Percentiles rank a stretch among this genome's conserved stretches.
These are phyloP conservation scores for Sporothrix humicola DNA, from an alignment of 2,329 filamentous ascomycete genomes.

Conservation along the genomic window DNA sequence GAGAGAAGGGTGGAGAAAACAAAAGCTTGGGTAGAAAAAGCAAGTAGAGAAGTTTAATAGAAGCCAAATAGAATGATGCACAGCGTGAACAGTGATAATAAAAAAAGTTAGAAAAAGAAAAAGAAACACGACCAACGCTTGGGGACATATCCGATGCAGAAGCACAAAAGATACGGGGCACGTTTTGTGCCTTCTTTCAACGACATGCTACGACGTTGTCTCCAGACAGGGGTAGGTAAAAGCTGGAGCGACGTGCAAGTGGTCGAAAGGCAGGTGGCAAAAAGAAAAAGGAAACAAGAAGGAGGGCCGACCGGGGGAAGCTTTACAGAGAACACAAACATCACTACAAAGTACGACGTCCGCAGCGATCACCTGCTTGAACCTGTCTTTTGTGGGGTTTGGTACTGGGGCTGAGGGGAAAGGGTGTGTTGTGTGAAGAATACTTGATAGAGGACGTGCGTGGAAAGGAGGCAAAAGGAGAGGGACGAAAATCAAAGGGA, in stretches of 20 bases:
- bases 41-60: neutral
- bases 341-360: neutral
- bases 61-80: neutral
- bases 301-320: neutral
- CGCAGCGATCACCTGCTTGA: conserved; percentile 9
- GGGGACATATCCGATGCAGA: conserved; percentile 19
- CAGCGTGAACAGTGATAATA: no score
- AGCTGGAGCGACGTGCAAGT: neutral
- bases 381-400: conserved; percentile 7
- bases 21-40: neutral
- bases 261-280: neutral
- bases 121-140: conserved; percentile 2
- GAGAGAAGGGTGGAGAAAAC: neutral
- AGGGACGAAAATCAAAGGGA: neutral
- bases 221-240: neutral
- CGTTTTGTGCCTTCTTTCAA: neutral
- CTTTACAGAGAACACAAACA: neutral
- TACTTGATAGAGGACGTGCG: neutral
- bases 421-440: neutral
- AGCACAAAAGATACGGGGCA: neutral
- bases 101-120: neutral
- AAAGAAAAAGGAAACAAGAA: neutral
- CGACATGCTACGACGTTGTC: neutral
- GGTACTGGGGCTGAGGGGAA: conserved; percentile 15
- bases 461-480: neutral